A percentile compares a stretch with the other conserved stretches of the same genome.
These are phyloP conservation scores for Erodium maritimum DNA, from an alignment of 345 rosid species.

Conservation along the genomic window DNA sequence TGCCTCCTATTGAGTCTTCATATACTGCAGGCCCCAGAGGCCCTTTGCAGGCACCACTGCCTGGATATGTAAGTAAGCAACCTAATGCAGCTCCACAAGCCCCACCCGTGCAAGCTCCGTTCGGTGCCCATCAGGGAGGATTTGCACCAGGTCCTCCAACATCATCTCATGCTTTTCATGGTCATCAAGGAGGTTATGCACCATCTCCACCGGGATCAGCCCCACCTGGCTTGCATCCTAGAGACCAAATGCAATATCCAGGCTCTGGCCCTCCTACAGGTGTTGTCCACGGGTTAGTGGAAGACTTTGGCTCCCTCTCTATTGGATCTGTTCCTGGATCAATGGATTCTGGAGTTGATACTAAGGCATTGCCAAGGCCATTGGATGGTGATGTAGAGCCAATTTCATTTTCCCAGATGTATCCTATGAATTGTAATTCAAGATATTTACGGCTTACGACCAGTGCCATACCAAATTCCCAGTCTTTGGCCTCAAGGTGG, in stretches of 20 bases:
- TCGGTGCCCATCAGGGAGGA: constrained; percentile 45
- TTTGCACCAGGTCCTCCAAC: constrained; percentile 26
- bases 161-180: constrained; percentile 34
- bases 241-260: constrained; percentile 49
- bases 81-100: constrained; percentile 27
- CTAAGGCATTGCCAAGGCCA: constrained; percentile 81
- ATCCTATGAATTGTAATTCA: constrained; percentile 73
- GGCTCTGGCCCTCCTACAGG: constrained; percentile 58
- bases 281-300: constrained; percentile 54
- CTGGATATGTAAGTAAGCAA: constrained; percentile 53
- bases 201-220: constrained; percentile 27
- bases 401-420: constrained; percentile 38
- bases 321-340: constrained; percentile 73
- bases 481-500: constrained; percentile 92
- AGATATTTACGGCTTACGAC: constrained; percentile 86
- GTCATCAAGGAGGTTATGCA: constrained; percentile 42
- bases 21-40: constrained; percentile 27
- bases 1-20: constrained; percentile 26
- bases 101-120: constrained; percentile 40
- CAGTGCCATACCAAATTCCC: constrained; percentile 75
- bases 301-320: constrained; percentile 79
- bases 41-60: constrained; percentile 39
- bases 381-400: constrained; percentile 89
- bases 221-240: constrained; percentile 28
- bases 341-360: constrained; percentile 67